Evolutionary conservation across 768 basidiomycete genomes (phyloP).

Genomic region (Lactarius quietus): DNA sequence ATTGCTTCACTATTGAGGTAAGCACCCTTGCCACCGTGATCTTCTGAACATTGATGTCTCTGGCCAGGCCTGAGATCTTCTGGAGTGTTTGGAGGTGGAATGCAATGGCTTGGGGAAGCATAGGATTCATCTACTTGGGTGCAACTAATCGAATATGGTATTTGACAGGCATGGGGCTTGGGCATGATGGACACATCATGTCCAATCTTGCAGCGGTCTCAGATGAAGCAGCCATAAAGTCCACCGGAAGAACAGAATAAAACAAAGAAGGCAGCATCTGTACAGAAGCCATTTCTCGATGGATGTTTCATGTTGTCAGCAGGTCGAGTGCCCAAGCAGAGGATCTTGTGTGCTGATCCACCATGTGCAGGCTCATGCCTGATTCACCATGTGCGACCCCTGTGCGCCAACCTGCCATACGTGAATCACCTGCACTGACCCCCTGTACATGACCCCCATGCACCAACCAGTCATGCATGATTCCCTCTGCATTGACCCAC

Average conservation of each 20-base stretch:
- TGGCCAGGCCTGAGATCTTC: conserved; percentile 42
- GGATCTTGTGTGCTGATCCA: no score
- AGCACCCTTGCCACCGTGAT: conserved; percentile 14
- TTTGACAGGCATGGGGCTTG: conserved; percentile 37
- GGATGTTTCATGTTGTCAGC: background rate
- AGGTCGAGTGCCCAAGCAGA: background rate
- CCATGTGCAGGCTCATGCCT: no score
- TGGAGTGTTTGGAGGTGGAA: conserved; percentile 48
- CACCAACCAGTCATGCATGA: no score
- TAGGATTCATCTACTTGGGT: conserved; percentile 52
- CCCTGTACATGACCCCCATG: no score
- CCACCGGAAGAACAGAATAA: background rate
- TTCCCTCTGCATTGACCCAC: no score
- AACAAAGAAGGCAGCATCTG: background rate
- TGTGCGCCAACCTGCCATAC: no score
- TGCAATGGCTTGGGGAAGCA: conserved; percentile 52
- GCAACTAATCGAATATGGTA: conserved; percentile 44
- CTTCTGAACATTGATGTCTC: conserved; percentile 34
- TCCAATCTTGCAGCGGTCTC: background rate
- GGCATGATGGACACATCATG: background rate
- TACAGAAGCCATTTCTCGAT: background rate
- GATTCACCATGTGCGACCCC: no score
- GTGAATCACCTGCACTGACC: no score
- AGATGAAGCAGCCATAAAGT: background rate
- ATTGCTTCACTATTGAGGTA: conserved; percentile 93